Evolutionary conservation across 2,329 filamentous ascomycete genomes (phyloP).

Genomic region (Hirsutella thompsonii): DNA sequence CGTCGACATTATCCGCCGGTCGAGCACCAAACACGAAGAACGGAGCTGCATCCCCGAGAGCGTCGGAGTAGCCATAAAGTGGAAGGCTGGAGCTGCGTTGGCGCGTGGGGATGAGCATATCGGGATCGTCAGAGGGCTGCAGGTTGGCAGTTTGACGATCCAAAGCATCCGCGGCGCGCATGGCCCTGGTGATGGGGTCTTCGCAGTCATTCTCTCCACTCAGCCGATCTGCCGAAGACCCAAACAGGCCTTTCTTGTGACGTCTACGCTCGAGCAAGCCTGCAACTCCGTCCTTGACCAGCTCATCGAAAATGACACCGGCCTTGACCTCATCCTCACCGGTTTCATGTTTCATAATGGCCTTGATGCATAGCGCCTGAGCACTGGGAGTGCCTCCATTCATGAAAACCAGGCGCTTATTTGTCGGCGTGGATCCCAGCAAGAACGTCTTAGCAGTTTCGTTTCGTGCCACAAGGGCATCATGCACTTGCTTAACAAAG

Average conservation of each 20-base stretch:
- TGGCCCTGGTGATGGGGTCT: slow-evolving; percentile 40
- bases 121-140: slow-evolving; percentile 36
- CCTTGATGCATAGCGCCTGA: slow-evolving; percentile 37
- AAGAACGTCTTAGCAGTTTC: slow-evolving; percentile 39
- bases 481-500: slow-evolving; percentile 36
- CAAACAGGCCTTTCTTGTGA: slow-evolving; percentile 7
- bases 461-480: slow-evolving; percentile 32
- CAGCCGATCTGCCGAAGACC: neutral
- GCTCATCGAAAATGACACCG: slow-evolving; percentile 34
- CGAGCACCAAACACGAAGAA: slow-evolving; percentile 34
- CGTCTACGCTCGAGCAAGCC: slow-evolving; percentile 16
- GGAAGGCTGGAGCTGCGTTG: slow-evolving; percentile 38
- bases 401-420: slow-evolving; percentile 45
- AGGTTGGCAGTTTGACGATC: slow-evolving; percentile 41
- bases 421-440: slow-evolving; percentile 25
- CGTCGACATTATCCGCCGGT: slow-evolving; percentile 9
- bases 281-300: slow-evolving; percentile 35
- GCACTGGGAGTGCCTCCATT: slow-evolving; percentile 45
- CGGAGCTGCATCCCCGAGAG: slow-evolving; percentile 28
- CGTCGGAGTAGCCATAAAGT: slow-evolving; percentile 29
- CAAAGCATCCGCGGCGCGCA: slow-evolving; percentile 45
- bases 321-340: slow-evolving; percentile 35
- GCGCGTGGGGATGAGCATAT: slow-evolving; percentile 25
- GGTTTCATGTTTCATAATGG: slow-evolving; percentile 39
- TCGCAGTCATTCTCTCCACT: slow-evolving; percentile 11